Evolutionary conservation across 768 basidiomycete species (phyloP), one percentile per base, ranked within the genome.

Genomic region (Auricularia sp.): DNA sequence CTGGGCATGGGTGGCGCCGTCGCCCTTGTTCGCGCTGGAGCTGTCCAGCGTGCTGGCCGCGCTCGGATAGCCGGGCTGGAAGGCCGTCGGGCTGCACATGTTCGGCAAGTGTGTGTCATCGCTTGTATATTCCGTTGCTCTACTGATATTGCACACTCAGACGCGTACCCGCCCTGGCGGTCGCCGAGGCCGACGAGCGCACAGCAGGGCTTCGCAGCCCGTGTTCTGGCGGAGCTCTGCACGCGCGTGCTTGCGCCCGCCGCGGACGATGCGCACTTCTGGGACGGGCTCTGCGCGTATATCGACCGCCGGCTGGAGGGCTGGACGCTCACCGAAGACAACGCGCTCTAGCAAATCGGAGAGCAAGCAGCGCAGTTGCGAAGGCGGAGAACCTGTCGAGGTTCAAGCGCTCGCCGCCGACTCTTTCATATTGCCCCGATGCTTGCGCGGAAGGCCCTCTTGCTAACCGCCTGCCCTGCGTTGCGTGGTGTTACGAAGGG

Each of bases 31-130:
- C 66, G 83, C 81, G 1, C 67, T 85, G 2, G 79, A 80, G 37
- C 74, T 92, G 4, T 80, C 83, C 35, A 85, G 86, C 0, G 76
- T 81, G 3, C 80, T 92, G 6, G 80, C 85, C 2, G 85, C 87
- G 61, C 74, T 86, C 3, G 79, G 78, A 0, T 93, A 89, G 88
- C 83, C 84, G 21, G 91, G 89, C 2, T 92, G 89, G 89, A 89
- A 85, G 71, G 76, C 84, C 39, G 73, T 91, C 11, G 88, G 82
- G 14, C 71, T 87, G 2, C 87, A 89, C 1, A 73, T 79, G 14
- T 70, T 90, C 47, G 18, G 11, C 10, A 51, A 51, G 47, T 51
- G 47, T 16, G 47, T 18, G 16, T 51, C 47, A 5, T 5, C 47
- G 5, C 21, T 18, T 21, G 5, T 21, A 16, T 16, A 5, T 51